These are phyloP conservation scores for Coemansia guatemalensis DNA, from an alignment of 192 early-diverging fungal genomes.

Conservation along the genomic window DNA sequence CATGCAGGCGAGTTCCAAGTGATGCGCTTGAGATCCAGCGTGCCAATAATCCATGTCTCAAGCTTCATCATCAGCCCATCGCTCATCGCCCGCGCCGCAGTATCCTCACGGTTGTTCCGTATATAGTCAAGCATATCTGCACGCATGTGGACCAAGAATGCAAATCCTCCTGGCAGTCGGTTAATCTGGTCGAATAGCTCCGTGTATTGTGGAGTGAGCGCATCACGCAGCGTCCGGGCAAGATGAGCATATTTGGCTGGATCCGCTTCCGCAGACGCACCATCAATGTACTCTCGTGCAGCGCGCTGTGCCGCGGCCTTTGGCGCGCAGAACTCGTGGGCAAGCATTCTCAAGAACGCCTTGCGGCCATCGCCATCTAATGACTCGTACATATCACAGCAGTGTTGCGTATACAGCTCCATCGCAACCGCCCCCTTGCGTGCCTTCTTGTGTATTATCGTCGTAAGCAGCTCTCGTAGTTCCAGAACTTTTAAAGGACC, in stretches of 20 bases:
- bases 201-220: constrained; percentile 67
- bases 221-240: constrained; percentile 63
- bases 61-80: constrained; percentile 67
- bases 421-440: constrained; percentile 55
- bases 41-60: constrained; percentile 75
- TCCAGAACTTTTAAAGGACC: constrained; percentile 1
- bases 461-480: constrained; percentile 26
- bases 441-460: constrained; percentile 52
- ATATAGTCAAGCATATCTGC: constrained; percentile 63
- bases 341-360: constrained; percentile 22
- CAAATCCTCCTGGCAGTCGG: constrained; percentile 73
- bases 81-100: constrained; percentile 59
- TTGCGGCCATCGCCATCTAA: constrained; percentile 38
- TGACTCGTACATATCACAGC: constrained; percentile 59
- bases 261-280: constrained; percentile 8
- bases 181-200: constrained; percentile 77
- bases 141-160: constrained; percentile 78
- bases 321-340: constrained; percentile 46
- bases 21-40: constrained; percentile 74
- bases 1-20: constrained; percentile 81
- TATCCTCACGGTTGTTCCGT: constrained; percentile 41
- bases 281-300: constrained; percentile 18
- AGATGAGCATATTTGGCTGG: constrained; percentile 20
- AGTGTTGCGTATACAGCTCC: constrained; percentile 53
- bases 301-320: constrained; percentile 51